These are phyloP conservation scores for Akebia trifoliata DNA, from an alignment of 164 flowering plant genomes.

Conservation along the genomic window DNA sequence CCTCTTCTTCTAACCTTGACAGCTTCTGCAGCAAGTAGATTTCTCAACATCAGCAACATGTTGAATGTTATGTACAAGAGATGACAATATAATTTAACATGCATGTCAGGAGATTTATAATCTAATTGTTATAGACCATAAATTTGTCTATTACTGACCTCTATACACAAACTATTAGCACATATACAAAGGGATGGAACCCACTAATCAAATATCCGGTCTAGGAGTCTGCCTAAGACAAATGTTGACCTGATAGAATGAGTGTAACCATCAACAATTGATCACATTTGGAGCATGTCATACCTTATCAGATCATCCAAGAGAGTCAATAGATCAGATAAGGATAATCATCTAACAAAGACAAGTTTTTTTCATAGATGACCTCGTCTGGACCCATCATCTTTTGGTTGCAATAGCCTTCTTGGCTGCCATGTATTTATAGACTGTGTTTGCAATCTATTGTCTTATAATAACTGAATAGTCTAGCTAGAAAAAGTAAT, in stretches of 20 bases:
- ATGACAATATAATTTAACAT: too few species aligned
- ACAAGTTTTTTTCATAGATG: too few species aligned
- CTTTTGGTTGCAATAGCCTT: neutral
- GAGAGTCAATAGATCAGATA: neutral
- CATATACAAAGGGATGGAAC: neutral
- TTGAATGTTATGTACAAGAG: neutral
- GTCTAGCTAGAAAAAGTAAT: slow-evolving; percentile 3
- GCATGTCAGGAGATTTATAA: too few species aligned
- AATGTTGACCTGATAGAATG: neutral
- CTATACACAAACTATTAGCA: neutral
- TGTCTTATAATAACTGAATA: neutral
- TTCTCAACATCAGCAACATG: slow-evolving; percentile 8
- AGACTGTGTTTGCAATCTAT: neutral
- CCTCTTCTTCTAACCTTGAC: slow-evolving; percentile 85
- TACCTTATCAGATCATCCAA: neutral
- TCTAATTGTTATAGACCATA: neutral
- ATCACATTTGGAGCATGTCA: neutral
- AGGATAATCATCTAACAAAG: too few species aligned
- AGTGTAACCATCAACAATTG: neutral
- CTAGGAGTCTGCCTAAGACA: too few species aligned
- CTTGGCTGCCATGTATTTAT: neutral
- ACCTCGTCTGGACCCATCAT: neutral
- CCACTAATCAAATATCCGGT: too few species aligned
- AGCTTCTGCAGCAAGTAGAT: slow-evolving; percentile 53
- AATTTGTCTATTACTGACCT: neutral